These are phyloP conservation scores for Nicotiana attenuata DNA, from an alignment of 257 asterid species.

Conservation along the genomic window DNA sequence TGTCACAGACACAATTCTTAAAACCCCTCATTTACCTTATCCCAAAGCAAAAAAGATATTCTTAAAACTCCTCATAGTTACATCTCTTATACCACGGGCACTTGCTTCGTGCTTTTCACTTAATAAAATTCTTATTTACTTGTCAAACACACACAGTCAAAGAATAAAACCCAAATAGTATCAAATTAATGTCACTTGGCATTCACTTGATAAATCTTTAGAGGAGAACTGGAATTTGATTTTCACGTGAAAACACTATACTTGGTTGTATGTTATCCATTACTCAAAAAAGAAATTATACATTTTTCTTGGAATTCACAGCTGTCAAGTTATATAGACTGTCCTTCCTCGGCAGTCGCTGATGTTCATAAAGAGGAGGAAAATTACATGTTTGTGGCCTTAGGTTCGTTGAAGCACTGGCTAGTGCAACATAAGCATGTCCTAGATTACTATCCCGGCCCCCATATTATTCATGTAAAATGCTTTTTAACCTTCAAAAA, in stretches of 20 bases:
- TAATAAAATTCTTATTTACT: background rate
- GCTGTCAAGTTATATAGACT: background rate
- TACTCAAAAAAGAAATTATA: background rate
- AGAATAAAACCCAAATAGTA: background rate
- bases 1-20: background rate
- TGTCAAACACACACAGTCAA: background rate
- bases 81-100: background rate
- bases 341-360: background rate
- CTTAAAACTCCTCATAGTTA: background rate
- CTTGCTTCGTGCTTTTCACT: conserved; percentile 2
- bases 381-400: background rate
- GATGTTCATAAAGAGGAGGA: background rate
- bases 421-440: background rate
- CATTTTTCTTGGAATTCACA: background rate
- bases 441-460: background rate
- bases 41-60: background rate
- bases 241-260: background rate
- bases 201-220: background rate
- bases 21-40: background rate
- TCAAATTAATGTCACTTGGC: background rate
- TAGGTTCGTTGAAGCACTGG: background rate
- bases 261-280: background rate
- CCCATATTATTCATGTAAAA: background rate
- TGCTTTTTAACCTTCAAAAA: background rate
- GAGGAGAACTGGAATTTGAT: background rate